phyloP scores from a whole-genome alignment of 257 asterid genomes.

The Plantago major region DNA sequence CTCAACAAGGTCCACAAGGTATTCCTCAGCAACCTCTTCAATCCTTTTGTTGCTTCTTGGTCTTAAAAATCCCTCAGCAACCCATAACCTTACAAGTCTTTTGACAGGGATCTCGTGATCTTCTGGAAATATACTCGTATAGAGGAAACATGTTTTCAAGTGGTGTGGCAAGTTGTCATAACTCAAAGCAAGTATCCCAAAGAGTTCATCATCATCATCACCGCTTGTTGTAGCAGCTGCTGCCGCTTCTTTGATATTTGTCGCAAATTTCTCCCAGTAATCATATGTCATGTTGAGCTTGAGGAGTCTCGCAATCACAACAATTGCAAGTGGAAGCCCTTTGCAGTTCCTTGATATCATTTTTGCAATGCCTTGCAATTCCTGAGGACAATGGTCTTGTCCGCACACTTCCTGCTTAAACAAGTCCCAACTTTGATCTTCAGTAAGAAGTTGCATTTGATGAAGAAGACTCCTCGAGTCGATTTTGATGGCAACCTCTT shows the following conservation, averaged over 20 bases:
- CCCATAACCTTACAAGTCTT: conserved; percentile 17
- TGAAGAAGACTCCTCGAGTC: no score
- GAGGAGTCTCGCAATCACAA: conserved; percentile 16
- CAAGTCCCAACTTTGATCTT: no score
- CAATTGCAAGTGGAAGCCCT: conserved; percentile 24
- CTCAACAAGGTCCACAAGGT: conserved; percentile 6
- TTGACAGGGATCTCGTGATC: background rate
- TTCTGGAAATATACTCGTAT: conserved; percentile 15
- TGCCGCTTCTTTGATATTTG: background rate
- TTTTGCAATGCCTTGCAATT: conserved; percentile 1
- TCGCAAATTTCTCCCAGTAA: conserved; percentile 6
- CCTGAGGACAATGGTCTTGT: background rate
- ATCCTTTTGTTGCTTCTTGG: background rate
- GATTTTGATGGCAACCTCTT: no score
- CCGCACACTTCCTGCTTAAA: background rate
- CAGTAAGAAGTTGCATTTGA: no score
- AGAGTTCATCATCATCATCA: background rate
- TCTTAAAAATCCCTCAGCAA: conserved; percentile 22
- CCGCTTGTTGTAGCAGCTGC: no score
- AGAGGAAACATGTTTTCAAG: conserved; percentile 22
- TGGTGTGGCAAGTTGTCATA: conserved; percentile 23
- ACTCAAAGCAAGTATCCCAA: conserved; percentile 5
- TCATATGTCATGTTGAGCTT: background rate
- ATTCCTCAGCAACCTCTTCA: conserved; percentile 20
- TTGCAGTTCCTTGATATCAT: conserved; percentile 3